Conservation (phyloP, 352 stramenopile species). For the Plasmopara viticola region DNA sequence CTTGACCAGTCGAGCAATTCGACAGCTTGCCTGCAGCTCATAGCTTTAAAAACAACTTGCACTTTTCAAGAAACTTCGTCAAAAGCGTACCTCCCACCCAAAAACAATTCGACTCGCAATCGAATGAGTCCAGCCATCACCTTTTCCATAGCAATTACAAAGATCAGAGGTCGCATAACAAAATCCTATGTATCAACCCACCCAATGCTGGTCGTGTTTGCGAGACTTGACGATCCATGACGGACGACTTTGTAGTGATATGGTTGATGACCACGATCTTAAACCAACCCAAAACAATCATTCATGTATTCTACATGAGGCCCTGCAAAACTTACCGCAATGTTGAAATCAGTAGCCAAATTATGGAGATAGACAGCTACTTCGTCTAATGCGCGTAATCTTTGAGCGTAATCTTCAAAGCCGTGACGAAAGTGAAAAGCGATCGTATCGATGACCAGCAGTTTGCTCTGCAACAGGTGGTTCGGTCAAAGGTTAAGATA, state of each 20-base stretch:
- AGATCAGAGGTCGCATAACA: too few species aligned
- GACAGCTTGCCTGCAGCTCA: conserved; percentile 23
- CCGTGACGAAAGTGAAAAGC: conserved; percentile 92
- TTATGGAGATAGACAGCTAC: conserved; percentile 66
- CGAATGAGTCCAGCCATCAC: conserved; percentile 63
- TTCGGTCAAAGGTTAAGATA: not conserved
- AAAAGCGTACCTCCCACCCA: conserved; percentile 49
- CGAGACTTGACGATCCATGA: conserved; percentile 7
- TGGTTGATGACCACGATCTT: conserved; percentile 71
- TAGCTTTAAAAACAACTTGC: not conserved
- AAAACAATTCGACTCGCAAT: conserved; percentile 60
- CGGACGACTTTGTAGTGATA: conserved; percentile 48
- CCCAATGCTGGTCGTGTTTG: conserved; percentile 31
- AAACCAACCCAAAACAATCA: not conserved
- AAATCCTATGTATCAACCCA: not conserved
- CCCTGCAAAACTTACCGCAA: conserved; percentile 29
- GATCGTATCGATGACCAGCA: conserved; percentile 91
- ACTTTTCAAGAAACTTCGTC: not conserved
- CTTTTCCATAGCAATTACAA: conserved; percentile 17
- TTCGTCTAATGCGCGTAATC: conserved; percentile 58
- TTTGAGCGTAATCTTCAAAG: conserved; percentile 66
- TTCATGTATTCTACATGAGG: not conserved
- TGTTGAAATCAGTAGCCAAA: conserved; percentile 45
- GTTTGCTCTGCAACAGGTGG: conserved; percentile 43
- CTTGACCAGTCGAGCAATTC: conserved; percentile 42